Evolutionary conservation across 2,329 filamentous ascomycete genomes (phyloP).

Genomic region (Paecilomyces fulvus): DNA sequence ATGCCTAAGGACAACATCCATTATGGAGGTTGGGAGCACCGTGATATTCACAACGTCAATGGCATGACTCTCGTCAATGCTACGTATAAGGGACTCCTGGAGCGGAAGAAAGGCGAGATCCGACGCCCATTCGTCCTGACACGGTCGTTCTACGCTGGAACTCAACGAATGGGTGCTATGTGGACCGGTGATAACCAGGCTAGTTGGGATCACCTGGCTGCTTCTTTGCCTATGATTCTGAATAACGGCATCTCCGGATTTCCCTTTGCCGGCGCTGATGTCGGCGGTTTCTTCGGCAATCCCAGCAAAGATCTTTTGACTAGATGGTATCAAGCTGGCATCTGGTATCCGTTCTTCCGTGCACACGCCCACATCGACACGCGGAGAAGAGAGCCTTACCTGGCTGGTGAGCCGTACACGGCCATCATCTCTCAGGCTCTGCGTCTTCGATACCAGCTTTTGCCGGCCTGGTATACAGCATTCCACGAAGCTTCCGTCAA

Average conservation of each 20-base stretch:
- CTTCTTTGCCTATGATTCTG: constrained; percentile 84
- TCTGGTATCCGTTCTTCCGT: constrained; percentile 97
- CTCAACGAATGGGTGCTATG: constrained; percentile 86
- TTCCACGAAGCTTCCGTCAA: constrained; percentile 81
- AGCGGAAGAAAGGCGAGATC: constrained; percentile 76
- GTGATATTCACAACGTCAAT: constrained; percentile 92
- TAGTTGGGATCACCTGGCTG: constrained; percentile 82
- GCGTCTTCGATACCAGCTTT: constrained; percentile 76
- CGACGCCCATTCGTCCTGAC: constrained; percentile 88
- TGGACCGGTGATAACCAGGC: constrained; percentile 99
- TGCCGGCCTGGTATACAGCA: constrained; percentile 94
- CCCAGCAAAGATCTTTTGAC: constrained; percentile 84
- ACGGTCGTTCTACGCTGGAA: constrained; percentile 83
- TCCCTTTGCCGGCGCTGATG: constrained; percentile 90
- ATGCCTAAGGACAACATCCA: constrained; percentile 99
- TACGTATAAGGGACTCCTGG: constrained; percentile 74
- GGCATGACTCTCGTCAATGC: constrained; percentile 94
- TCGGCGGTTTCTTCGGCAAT: constrained; percentile 97
- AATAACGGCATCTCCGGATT: constrained; percentile 89
- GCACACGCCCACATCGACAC: constrained; percentile 96
- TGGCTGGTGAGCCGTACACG: constrained; percentile 75
- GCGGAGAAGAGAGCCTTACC: constrained; percentile 85
- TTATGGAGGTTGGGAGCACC: constrained; percentile 85
- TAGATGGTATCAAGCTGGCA: constrained; percentile 93
- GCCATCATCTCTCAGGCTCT: constrained; percentile 80